Percentiles rank a stretch among this genome's conserved stretches.
Conservation (phyloP, 208 protist species). For the Acanthamoeba divionensis region DNA sequence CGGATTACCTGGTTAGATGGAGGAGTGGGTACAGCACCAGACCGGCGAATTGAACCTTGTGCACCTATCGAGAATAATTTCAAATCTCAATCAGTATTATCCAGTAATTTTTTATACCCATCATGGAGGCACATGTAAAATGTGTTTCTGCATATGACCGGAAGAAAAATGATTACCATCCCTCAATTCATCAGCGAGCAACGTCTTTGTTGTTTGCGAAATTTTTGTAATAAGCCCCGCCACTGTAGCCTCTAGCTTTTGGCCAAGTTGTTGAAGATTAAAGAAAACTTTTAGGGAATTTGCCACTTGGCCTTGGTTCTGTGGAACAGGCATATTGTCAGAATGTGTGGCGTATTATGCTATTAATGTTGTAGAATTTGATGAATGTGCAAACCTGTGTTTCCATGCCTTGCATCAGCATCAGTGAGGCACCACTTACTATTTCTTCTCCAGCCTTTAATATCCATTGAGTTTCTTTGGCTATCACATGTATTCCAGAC, state of each 20-base stretch:
- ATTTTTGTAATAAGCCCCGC: background rate
- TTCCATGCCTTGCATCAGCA: slow-evolving; percentile 64
- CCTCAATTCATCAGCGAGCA: background rate
- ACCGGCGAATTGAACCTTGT: too few species aligned
- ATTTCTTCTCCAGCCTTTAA: slow-evolving; percentile 61
- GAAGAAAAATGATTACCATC: too few species aligned
- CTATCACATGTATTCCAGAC: slow-evolving; percentile 56
- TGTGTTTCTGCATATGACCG: too few species aligned
- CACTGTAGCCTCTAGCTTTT: slow-evolving; percentile 21
- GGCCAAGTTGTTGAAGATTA: slow-evolving; percentile 53
- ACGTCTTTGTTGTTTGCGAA: slow-evolving; percentile 26
- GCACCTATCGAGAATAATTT: too few species aligned
- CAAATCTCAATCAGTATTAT: too few species aligned
- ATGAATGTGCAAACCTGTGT: background rate
- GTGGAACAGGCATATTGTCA: background rate
- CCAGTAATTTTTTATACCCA: too few species aligned
- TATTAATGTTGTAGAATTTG: background rate
- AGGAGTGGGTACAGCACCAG: too few species aligned
- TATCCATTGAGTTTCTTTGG: slow-evolving; percentile 58
- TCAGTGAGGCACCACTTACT: slow-evolving; percentile 41
- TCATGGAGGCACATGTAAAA: too few species aligned
- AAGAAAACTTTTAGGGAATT: slow-evolving; percentile 62
- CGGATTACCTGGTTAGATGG: too few species aligned
- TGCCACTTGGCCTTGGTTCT: slow-evolving; percentile 64
- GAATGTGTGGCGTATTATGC: too few species aligned